phyloP scores from a whole-genome alignment of 768 basidiomycete genomes.

The Auriculariales sp. region DNA sequence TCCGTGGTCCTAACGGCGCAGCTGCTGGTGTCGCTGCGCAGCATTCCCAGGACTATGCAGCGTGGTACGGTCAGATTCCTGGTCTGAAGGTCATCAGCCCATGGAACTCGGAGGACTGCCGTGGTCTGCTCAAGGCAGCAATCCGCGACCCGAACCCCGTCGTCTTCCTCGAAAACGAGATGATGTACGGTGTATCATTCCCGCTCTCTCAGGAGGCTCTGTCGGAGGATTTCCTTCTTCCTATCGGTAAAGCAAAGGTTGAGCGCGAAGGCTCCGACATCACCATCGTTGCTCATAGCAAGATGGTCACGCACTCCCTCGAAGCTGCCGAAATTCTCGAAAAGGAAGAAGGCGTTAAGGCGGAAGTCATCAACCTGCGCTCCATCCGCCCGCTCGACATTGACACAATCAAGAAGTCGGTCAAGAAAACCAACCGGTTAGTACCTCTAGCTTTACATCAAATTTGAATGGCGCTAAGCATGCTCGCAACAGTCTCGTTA shows the following conservation, averaged over 20 bases:
- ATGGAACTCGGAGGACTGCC: constrained; percentile 98
- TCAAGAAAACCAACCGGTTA: constrained; percentile 96
- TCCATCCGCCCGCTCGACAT: constrained; percentile 95
- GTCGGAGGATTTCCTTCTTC: constrained; percentile 88
- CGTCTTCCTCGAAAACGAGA: constrained; percentile 98
- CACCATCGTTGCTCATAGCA: constrained; percentile 94
- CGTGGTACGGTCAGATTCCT: constrained; percentile 87
- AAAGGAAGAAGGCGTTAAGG: constrained; percentile 85
- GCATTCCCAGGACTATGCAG: constrained; percentile 94
- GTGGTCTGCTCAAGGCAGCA: constrained; percentile 92
- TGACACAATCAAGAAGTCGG: constrained; percentile 88
- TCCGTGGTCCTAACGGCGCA: constrained; percentile 98
- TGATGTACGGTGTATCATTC: constrained; percentile 96
- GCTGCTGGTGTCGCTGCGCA: constrained; percentile 94
- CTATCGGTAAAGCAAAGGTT: constrained; percentile 95
- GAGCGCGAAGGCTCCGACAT: constrained; percentile 87
- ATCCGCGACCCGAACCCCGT: constrained; percentile 98
- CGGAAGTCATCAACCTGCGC: constrained; percentile 95
- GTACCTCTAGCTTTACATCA: constrained; percentile 10
- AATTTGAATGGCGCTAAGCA: neutral
- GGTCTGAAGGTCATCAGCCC: constrained; percentile 97
- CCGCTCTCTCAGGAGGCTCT: constrained; percentile 90
- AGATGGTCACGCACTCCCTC: constrained; percentile 90
- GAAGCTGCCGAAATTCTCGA: constrained; percentile 88
- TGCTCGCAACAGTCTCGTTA: constrained; percentile 47